phyloP scores from a whole-genome alignment of 2,329 filamentous ascomycete genomes.

The Fusarium nanum region DNA sequence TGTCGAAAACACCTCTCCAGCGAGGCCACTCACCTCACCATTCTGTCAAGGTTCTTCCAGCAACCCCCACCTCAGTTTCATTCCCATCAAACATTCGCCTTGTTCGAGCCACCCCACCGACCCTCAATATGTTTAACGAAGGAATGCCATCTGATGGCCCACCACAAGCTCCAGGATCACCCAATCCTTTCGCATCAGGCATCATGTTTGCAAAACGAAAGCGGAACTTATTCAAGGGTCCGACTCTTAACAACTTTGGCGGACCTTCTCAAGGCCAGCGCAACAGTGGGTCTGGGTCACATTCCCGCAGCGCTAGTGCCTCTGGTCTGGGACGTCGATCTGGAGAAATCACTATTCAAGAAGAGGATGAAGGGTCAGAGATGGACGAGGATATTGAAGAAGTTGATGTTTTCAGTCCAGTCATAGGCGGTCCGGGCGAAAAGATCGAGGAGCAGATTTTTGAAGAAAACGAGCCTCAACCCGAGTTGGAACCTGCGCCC shows the following conservation, averaged over 20 bases:
- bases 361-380: slow-evolving; percentile 68
- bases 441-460: slow-evolving; percentile 61
- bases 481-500: slow-evolving; percentile 32
- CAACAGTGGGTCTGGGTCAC: slow-evolving; percentile 53
- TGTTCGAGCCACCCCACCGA: slow-evolving; percentile 70
- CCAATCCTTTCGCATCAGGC: slow-evolving; percentile 69
- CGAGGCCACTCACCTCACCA: slow-evolving; percentile 82
- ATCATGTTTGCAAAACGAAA: slow-evolving; percentile 86
- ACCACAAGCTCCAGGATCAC: slow-evolving; percentile 61
- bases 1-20: slow-evolving; percentile 73
- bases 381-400: slow-evolving; percentile 65
- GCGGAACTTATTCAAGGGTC: slow-evolving; percentile 84
- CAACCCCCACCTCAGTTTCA: slow-evolving; percentile 78
- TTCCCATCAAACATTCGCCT: slow-evolving; percentile 91
- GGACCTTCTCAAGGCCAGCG: slow-evolving; percentile 51
- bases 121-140: slow-evolving; percentile 68
- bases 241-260: slow-evolving; percentile 70
- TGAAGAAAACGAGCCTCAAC: slow-evolving; percentile 53
- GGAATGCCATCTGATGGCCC: slow-evolving; percentile 60
- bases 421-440: slow-evolving; percentile 59
- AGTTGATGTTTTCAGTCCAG: slow-evolving; percentile 68
- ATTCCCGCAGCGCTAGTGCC: slow-evolving; percentile 71
- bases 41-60: slow-evolving; percentile 94
- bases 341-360: slow-evolving; percentile 79
- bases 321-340: slow-evolving; percentile 73